Base-by-base conservation (phyloP, 139 green algal genomes). In the Micractinium conductrix region DNA sequence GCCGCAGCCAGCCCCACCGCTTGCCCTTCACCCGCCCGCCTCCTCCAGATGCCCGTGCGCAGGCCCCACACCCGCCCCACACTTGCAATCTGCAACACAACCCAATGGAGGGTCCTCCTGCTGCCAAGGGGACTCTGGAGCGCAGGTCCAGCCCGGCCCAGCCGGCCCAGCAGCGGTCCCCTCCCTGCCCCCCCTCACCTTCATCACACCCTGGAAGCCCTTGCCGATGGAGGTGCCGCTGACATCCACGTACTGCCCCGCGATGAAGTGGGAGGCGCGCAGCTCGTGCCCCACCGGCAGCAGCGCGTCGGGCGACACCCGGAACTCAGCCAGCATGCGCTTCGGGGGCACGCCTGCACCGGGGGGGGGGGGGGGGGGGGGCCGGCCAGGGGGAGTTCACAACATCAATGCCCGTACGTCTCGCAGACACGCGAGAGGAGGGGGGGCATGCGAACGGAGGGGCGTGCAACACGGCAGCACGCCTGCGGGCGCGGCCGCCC, bases 151-250 rank as follows among this genome's bases (percentile, higher is more conserved):
- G n/a, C n/a, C n/a, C n/a, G n/a, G n/a, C n/a, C n/a, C n/a, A n/a
- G n/a, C n/a, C n/a, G n/a, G n/a, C n/a, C n/a, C n/a, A n/a, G n/a
- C n/a, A n/a, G n/a, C n/a, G n/a, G n/a, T n/a, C n/a, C n/a, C n/a
- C n/a, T n/a, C n/a, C n/a, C n/a, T n/a, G n/a, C n/a, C n/a, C n/a
- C n/a, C n/a, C n/a, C n/a, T n/a, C n/a, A n/a, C n/a, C n/a, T 98
- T 98, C 96, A 99, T 99, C 14, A 96, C 95, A 28, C 97, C 96
- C 88, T 91, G 87, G 86, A 99, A 99, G n/a, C 97, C 96, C 85
- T 99, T 99, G 53, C 94, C 96, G 50, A 96, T 97, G 40, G 92
- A 98, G 70, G 85, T 96, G 53, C 97, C 97, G 19, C 88, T 92
- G 2, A 99, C 86, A 88, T 99, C 97, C 42, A 99, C 91, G 63